Base-by-base conservation (phyloP, 148 eudicot genomes). In the Hydrangea macrophylla region DNA sequence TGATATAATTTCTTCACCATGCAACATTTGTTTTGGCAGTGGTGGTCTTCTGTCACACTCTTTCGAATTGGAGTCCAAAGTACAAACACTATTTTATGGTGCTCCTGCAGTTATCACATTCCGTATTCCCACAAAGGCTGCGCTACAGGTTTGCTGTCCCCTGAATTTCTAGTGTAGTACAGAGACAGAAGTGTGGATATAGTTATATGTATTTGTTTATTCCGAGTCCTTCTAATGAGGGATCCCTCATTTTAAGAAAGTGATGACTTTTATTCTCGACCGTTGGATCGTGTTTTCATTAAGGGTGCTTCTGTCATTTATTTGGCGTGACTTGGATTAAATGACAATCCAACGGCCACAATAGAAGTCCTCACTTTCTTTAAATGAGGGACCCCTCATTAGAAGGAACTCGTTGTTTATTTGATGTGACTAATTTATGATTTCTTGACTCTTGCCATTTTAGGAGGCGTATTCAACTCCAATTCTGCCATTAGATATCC, bases 381-480 rank as follows among this genome's bases (percentile, higher is more conserved):
- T n/a, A n/a, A n/a, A n/a, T n/a, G n/a, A n/a, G n/a, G n/a, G n/a
- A n/a, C n/a, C n/a, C n/a, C n/a, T n/a, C n/a, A n/a, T n/a, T n/a
- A n/a, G n/a, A n/a, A n/a, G n/a, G n/a, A n/a, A n/a, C n/a, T n/a
- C n/a, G n/a, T n/a, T n/a, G n/a, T n/a, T n/a, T n/a, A n/a, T n/a
- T n/a, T n/a, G n/a, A 6, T 36, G 28, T 66, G 18, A 58, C 27
- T 20, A 2, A 26, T 7, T 25, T 28, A 50, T 36, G 20, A 58
- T 26, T 54, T 37, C 60, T 36, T 8, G 10, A 1, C 37, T 18
- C 3, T 32, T 22, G 12, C 18, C 24, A 36, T 60, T 9, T 78
- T 51, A 89, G 97, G 93, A 87, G 73, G 89, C 98, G 33, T 92
- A 73, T 79, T 85, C 98, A 42, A 87, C 98, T 65, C 91, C 96